Conservation (phyloP, 768 basidiomycete species). For the Boletus tomentosulus region DNA sequence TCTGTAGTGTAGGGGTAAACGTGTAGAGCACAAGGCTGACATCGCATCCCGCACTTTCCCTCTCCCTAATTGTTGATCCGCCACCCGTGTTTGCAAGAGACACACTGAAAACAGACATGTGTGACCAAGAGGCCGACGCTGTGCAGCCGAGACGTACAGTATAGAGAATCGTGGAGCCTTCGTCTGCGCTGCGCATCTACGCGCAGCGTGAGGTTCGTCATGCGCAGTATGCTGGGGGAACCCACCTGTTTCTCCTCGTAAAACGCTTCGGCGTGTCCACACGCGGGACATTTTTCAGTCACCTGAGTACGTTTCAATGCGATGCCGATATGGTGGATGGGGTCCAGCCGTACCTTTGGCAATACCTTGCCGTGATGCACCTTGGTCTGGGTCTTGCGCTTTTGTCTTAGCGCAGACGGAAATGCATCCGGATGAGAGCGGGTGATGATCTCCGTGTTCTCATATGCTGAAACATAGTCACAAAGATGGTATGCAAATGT, state of each 20-base stretch:
- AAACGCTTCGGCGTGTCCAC: constrained; percentile 80
- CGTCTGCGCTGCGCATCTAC: constrained; percentile 86
- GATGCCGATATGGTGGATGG: neutral
- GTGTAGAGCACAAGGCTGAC: constrained; percentile 21
- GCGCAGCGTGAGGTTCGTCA: neutral
- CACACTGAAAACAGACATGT: constrained; percentile 48
- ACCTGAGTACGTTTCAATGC: constrained; percentile 44
- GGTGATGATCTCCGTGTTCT: constrained; percentile 85
- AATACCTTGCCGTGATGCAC: constrained; percentile 66
- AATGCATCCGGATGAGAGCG: constrained; percentile 93
- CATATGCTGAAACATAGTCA: constrained; percentile 63
- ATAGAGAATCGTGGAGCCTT: constrained; percentile 92
- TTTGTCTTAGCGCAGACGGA: constrained; percentile 82
- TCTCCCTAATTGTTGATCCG: constrained; percentile 64
- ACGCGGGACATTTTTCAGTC: constrained; percentile 84
- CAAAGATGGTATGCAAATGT: neutral
- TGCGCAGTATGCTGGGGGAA: neutral
- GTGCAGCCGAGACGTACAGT: constrained; percentile 55
- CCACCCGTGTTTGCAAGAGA: constrained; percentile 75
- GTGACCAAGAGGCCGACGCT: neutral
- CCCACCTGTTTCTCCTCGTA: constrained; percentile 86
- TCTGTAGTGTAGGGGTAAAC: constrained; percentile 38
- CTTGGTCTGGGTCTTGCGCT: constrained; percentile 86
- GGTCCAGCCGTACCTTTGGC: constrained; percentile 47
- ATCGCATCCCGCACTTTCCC: neutral